Conservation (phyloP, 2,329 filamentous ascomycete genomes). For the Gaeumannomyces tritici region DNA sequence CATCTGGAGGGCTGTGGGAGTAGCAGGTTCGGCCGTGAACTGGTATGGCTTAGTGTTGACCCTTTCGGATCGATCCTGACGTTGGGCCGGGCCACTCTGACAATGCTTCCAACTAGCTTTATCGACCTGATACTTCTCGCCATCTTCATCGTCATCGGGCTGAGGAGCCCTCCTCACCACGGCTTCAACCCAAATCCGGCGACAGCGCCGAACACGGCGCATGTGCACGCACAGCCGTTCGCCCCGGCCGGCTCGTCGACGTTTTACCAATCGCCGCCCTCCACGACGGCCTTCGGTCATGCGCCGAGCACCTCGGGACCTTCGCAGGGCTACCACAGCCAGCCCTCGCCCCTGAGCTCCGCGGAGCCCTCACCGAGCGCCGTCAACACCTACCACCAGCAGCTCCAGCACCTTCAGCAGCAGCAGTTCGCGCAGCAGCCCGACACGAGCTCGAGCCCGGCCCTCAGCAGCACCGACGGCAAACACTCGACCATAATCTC, state of each 20-base stretch:
- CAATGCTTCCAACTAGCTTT: slow-evolving; percentile 7
- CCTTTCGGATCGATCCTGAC: neutral
- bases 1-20: slow-evolving; percentile 12
- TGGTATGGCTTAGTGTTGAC: slow-evolving; percentile 6
- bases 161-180: neutral
- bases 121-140: slow-evolving; percentile 15
- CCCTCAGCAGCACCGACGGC: slow-evolving; percentile 1
- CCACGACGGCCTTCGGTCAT: neutral
- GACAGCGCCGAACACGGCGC: neutral
- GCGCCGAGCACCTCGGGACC: neutral
- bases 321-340: neutral
- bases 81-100: neutral
- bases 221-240: neutral
- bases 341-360: neutral
- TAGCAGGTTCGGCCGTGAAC: slow-evolving; percentile 9
- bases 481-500: slow-evolving; percentile 2
- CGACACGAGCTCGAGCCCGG: neutral
- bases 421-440: neutral
- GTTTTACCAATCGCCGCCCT: neutral
- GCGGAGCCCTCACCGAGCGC: neutral
- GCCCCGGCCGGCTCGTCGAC: neutral
- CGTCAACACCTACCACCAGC: neutral
- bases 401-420: slow-evolving; percentile 5
- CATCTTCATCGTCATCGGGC: slow-evolving; percentile 9
- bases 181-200: slow-evolving; percentile 4